phyloP scores from a whole-genome alignment of 371 early-diverging fungal genomes.

The Apophysomyces trapeziformis region DNA sequence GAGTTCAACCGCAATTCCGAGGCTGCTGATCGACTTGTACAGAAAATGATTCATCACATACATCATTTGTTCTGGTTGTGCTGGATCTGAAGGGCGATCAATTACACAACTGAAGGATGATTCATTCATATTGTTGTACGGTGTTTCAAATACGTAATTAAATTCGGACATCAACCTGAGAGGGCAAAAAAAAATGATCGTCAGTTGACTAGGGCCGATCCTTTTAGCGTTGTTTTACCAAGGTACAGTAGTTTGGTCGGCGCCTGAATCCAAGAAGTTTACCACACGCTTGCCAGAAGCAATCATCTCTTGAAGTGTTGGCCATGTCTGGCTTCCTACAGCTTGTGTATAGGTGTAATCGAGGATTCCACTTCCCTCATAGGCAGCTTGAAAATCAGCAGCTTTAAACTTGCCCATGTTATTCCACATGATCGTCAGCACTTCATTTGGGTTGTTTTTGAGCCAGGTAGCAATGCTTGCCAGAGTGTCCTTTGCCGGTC shows the following conservation, averaged over 20 bases:
- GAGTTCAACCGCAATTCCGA: constrained; percentile 45
- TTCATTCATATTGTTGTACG: constrained; percentile 48
- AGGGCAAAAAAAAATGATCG: constrained; percentile 2
- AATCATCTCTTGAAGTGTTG: constrained; percentile 70
- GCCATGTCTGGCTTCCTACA: constrained; percentile 58
- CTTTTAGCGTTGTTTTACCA: constrained; percentile 54
- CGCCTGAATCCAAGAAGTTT: constrained; percentile 63
- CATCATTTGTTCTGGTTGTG: constrained; percentile 42
- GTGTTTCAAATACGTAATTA: constrained; percentile 64
- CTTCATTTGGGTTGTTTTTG: constrained; percentile 67
- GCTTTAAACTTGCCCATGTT: constrained; percentile 47
- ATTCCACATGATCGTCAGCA: constrained; percentile 76
- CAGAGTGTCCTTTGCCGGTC: constrained; percentile 56
- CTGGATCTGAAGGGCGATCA: constrained; percentile 56
- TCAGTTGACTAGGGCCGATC: not conserved
- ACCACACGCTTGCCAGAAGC: constrained; percentile 66
- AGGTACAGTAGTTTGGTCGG: constrained; percentile 56
- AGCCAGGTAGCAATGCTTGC: constrained; percentile 56
- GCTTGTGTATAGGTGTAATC: constrained; percentile 57
- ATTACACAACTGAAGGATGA: constrained; percentile 51
- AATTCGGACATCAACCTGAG: constrained; percentile 61
- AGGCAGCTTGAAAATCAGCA: constrained; percentile 55
- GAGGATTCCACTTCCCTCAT: constrained; percentile 60
- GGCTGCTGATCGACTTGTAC: constrained; percentile 37
- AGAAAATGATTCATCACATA: constrained; percentile 69